Conservation (phyloP, 2,329 filamentous ascomycete genomes). For the Fusarium tupiense region DNA sequence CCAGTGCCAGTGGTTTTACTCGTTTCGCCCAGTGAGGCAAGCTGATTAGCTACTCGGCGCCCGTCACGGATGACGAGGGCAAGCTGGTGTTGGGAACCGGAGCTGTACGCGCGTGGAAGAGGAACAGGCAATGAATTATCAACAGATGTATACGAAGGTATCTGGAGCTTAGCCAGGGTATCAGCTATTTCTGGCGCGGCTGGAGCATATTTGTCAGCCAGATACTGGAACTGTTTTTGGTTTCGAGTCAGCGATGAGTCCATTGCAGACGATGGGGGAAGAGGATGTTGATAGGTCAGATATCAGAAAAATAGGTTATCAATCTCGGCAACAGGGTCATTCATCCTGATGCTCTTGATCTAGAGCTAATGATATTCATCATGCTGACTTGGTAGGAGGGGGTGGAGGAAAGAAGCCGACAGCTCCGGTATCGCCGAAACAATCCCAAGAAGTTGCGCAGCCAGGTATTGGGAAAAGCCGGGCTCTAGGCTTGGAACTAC, state of each 20-base stretch:
- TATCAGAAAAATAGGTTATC: slow-evolving; percentile 62
- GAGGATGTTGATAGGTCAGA: slow-evolving; percentile 29
- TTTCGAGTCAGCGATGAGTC: slow-evolving; percentile 38
- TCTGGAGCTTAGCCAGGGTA: slow-evolving; percentile 72
- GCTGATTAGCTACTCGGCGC: slow-evolving; percentile 64
- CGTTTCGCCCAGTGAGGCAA: slow-evolving; percentile 59
- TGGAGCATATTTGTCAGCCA: slow-evolving; percentile 75
- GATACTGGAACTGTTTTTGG: slow-evolving; percentile 65
- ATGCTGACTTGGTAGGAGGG: slow-evolving; percentile 42
- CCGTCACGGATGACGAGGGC: slow-evolving; percentile 73
- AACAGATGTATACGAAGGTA: slow-evolving; percentile 63
- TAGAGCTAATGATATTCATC: slow-evolving; percentile 77
- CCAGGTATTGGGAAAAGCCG: slow-evolving; percentile 13
- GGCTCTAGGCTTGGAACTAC: slow-evolving; percentile 7
- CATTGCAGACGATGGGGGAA: slow-evolving; percentile 12
- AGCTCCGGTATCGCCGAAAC: slow-evolving; percentile 43
- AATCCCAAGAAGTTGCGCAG: slow-evolving; percentile 17
- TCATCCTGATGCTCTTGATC: slow-evolving; percentile 74
- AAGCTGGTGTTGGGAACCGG: slow-evolving; percentile 61
- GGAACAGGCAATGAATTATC: slow-evolving; percentile 63
- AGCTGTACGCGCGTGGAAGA: slow-evolving; percentile 59
- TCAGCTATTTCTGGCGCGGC: slow-evolving; percentile 72
- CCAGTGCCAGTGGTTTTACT: slow-evolving; percentile 61
- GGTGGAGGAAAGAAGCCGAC: neutral
- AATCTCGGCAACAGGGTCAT: slow-evolving; percentile 65